Evolutionary conservation across 345 rosid species (phyloP), one percentile per base, ranked within the genome.

Genomic region (Brassica nigra): DNA sequence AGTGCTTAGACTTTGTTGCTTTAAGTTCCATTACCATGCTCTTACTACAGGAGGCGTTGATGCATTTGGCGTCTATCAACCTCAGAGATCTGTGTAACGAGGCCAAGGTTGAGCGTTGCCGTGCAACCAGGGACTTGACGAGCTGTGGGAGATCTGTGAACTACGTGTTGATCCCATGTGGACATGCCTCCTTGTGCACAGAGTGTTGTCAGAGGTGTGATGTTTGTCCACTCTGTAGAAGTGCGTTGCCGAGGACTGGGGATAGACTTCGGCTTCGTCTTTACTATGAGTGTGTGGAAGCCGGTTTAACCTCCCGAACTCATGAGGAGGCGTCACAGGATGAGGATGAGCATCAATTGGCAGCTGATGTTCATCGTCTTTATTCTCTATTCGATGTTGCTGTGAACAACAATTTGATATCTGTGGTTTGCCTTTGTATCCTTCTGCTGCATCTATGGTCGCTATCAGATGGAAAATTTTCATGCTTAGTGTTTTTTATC

Each of bases 61-160:
- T 81, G 79, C 92, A 87, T 83, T 82, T 95, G 78, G 96, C 98
- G 29, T 88, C 87, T 62, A 78, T 89, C 15, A 93, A 92, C 74
- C 90, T 90, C 75, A 84, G 84, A 49, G 97, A 93, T 65, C 77
- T 95, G 76, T 84, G 92, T 74, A 87, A 87, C 37, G 98, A 96
- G 83, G 99, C 95, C 0, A 96, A 93, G 82, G 84, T 88, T 59
- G 99, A 96, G 86, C 83, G 75, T 1, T 96, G 99, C 63, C 86
- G 99, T 37, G 99, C 98, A n/a, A 84, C 95, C 72, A 92, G 99
- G 76, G 97, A 96, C 85, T 84, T 93, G 86, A 81, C 95, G 67
- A 90, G 98, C 77, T 93, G 99, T 49, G 98, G 92, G 30, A 87
- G 92, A 47, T 86, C 80, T 75, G 99, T 93, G 15, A 86, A 87